A percentile compares a stretch with the other conserved stretches of the same genome.
These are phyloP conservation scores for Lyophyllum atratum DNA, from an alignment of 768 basidiomycete genomes.

Conservation along the genomic window DNA sequence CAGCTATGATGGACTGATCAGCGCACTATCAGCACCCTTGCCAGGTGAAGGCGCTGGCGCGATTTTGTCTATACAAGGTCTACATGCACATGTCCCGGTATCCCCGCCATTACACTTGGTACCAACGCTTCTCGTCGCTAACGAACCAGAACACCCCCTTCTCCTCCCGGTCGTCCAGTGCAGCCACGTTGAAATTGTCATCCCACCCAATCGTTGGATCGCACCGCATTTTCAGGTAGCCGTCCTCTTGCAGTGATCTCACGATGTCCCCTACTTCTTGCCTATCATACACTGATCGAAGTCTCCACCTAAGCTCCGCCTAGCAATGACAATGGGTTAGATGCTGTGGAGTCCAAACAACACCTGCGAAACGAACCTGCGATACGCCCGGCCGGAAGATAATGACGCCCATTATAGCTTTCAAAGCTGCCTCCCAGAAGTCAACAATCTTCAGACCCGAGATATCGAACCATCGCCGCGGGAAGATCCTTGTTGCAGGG, in stretches of 20 bases:
- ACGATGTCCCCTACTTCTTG: constrained; percentile 73
- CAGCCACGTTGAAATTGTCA: constrained; percentile 23
- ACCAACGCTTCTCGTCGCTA: constrained; percentile 61
- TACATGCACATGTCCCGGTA: constrained; percentile 9
- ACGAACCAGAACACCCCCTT: constrained; percentile 57
- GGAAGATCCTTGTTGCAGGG: constrained; percentile 50
- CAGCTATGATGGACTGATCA: background rate
- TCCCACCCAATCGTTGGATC: constrained; percentile 23
- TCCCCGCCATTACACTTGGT: constrained; percentile 46
- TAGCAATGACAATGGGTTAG: constrained; percentile 26
- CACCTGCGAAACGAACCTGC: constrained; percentile 49
- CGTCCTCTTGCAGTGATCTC: constrained; percentile 51
- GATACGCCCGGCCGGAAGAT: constrained; percentile 74
- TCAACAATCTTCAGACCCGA: constrained; percentile 59
- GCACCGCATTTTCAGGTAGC: constrained; percentile 41
- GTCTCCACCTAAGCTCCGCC: constrained; percentile 72
- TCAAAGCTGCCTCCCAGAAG: constrained; percentile 72
- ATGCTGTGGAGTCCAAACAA: background rate
- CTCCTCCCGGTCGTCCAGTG: constrained; percentile 56
- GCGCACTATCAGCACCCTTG: background rate
- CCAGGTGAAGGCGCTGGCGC: background rate
- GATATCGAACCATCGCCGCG: constrained; percentile 79
- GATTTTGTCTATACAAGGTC: constrained; percentile 1
- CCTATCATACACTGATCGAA: constrained; percentile 72
- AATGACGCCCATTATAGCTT: constrained; percentile 66